Evolutionary conservation across 1,139 yeast genomes (phyloP).

Genomic region (Kodamaea fungicola): DNA sequence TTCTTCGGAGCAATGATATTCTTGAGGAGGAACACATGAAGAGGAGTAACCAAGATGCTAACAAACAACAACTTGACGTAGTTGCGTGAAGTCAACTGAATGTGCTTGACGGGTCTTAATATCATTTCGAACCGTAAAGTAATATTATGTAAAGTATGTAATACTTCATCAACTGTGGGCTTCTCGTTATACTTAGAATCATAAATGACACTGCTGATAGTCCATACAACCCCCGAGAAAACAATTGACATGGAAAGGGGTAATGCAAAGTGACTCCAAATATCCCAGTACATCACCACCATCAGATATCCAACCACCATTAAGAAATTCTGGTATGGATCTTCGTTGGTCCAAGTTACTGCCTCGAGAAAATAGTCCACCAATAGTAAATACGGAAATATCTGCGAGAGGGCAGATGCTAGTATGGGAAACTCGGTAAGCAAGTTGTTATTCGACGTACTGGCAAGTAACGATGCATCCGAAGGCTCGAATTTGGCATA

Average conservation of each 20-base stretch:
- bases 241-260: slow-evolving; percentile 36
- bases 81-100: slow-evolving; percentile 25
- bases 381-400: slow-evolving; percentile 47
- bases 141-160: slow-evolving; percentile 50
- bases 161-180: slow-evolving; percentile 57
- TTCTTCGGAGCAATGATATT: slow-evolving; percentile 34
- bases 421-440: slow-evolving; percentile 44
- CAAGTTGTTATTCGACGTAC: slow-evolving; percentile 25
- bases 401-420: slow-evolving; percentile 43
- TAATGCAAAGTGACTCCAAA: slow-evolving; percentile 29
- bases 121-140: slow-evolving; percentile 44
- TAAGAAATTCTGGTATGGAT: slow-evolving; percentile 48
- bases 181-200: slow-evolving; percentile 44
- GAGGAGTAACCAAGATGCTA: slow-evolving; percentile 41
- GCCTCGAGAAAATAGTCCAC: slow-evolving; percentile 44
- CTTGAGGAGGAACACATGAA: slow-evolving; percentile 39
- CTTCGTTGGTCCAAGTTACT: slow-evolving; percentile 55
- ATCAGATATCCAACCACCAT: slow-evolving; percentile 37
- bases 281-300: slow-evolving; percentile 45
- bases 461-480: slow-evolving; percentile 28
- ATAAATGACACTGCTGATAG: slow-evolving; percentile 38
- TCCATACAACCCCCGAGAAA: slow-evolving; percentile 46
- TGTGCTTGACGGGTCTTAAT: slow-evolving; percentile 37
- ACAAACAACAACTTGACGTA: slow-evolving; percentile 31
- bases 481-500: slow-evolving; percentile 36